Evolutionary conservation across 2,329 filamentous ascomycete species (phyloP), one percentile per base, ranked within the genome.

Genomic region (Fusarium sp.): DNA sequence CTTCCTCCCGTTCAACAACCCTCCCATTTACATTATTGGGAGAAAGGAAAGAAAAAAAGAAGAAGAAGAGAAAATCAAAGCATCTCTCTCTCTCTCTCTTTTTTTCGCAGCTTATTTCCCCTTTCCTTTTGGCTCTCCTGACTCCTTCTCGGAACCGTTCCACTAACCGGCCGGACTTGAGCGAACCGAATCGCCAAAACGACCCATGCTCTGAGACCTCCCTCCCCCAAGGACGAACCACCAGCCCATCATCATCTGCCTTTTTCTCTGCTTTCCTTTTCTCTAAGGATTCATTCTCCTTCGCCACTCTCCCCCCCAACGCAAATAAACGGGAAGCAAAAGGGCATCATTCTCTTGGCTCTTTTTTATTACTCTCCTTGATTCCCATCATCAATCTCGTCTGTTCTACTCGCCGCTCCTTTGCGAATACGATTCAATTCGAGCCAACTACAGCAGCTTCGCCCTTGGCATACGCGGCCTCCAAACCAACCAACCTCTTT

Each of bases 161-260:
- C 70, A 72, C 66, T 62, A 42, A 27, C 52, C 54, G 66, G 37
- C 40, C 64, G 31, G 68, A 72, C 65, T 45, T 64, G 67, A 54
- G 66, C 71, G 70, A 73, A 73, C 57, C 70, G 71, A 52, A 69
- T 57, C 57, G 74, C 71, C 68, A 35, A 66, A 66, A 62, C 67
- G 58, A 62, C 63, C 69, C 68, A 74, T 74, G 64, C 22, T 64
- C 58, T 56, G 45, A 73, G 69, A 72, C 70, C 20, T 45, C 13
- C 31, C 29, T 29, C 29, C 29, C 29, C 56, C 42, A 70, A 61
- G 37, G 58, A 52, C 66, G 63, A 60, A 37, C 54, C 70, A 50
- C n/a, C n/a, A n/a, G 42, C 60, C 45, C 38, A 37, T 64, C 57
- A 57, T 60, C 58, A 56, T 54, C 60, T 60, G 65, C 60, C 31